Evolutionary conservation across 495 filamentous ascomycete species (phyloP).

Genomic region (Tuber aestivum): DNA sequence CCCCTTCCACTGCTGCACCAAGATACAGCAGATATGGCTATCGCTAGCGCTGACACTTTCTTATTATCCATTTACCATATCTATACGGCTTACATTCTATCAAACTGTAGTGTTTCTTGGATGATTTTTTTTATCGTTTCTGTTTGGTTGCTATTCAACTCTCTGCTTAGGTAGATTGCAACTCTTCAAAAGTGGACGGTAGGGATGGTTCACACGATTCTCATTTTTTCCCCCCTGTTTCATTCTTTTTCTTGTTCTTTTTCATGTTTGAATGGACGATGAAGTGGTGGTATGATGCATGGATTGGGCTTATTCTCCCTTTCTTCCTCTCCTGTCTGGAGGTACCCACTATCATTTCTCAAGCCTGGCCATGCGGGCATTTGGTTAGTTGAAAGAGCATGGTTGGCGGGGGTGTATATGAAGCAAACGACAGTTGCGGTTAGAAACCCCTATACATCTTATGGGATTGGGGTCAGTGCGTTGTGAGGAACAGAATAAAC

Average conservation of each 20-base stretch:
- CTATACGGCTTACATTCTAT: conserved; percentile 6
- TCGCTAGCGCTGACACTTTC: conserved; percentile 23
- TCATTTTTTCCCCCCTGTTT: conserved; percentile 18
- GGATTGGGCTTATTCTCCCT: conserved; percentile 17
- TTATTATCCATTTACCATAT: conserved; percentile 6
- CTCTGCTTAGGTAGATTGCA: conserved; percentile 29
- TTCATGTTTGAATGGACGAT: conserved; percentile 14
- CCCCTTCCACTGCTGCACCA: conserved; percentile 36
- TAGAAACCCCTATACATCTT: conserved; percentile 3
- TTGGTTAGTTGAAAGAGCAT: conserved; percentile 40
- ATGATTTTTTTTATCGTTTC: conserved; percentile 37
- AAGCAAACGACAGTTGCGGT: background rate
- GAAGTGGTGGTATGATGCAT: conserved; percentile 25
- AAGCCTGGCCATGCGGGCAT: conserved; percentile 37
- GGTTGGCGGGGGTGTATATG: conserved; percentile 13
- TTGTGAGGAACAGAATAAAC: background rate
- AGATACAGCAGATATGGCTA: conserved; percentile 41
- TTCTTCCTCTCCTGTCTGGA: conserved; percentile 26
- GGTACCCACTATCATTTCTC: conserved; percentile 37
- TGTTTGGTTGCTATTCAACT: conserved; percentile 39
- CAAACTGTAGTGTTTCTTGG: conserved; percentile 4
- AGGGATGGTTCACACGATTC: conserved; percentile 6
- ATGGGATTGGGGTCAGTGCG: conserved; percentile 3
- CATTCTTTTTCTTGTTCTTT: conserved; percentile 26
- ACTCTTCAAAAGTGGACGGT: conserved; percentile 19